These are phyloP conservation scores for Entrophospora sp. DNA, from an alignment of 192 early-diverging fungal species.

Conservation along the genomic window DNA sequence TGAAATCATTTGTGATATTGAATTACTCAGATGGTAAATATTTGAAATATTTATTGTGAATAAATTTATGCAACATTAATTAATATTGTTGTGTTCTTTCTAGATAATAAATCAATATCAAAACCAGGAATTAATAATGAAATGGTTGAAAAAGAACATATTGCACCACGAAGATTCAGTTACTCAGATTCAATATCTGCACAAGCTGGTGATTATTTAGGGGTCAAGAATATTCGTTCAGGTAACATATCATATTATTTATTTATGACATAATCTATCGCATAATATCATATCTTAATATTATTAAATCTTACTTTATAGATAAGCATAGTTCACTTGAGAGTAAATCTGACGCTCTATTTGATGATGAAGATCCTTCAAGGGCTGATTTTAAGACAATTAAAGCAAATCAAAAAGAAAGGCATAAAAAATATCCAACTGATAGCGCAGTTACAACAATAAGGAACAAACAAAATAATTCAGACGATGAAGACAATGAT, in stretches of 20 bases:
- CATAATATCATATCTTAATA: no score
- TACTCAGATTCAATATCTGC: neutral
- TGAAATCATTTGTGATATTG: neutral
- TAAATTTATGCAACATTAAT: neutral
- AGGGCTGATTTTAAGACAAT: neutral
- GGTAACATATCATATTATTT: no score
- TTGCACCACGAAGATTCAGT: neutral
- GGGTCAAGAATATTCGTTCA: no score
- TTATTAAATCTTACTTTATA: neutral
- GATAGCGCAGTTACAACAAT: slow-evolving; percentile 13
- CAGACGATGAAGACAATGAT: slow-evolving; percentile 3
- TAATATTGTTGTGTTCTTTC: neutral
- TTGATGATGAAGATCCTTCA: neutral
- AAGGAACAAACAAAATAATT: neutral
- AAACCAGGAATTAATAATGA: neutral
- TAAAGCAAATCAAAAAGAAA: neutral
- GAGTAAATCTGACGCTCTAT: neutral
- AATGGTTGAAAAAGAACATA: neutral
- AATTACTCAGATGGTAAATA: neutral
- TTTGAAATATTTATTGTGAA: neutral
- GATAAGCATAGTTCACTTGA: neutral
- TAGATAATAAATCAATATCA: neutral
- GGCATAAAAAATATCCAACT: slow-evolving; percentile 15
- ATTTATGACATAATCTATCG: no score
- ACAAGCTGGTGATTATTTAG: no score